Conservation (phyloP, 2,329 filamentous ascomycete species). For the Berkeleyomyces basicola region DNA sequence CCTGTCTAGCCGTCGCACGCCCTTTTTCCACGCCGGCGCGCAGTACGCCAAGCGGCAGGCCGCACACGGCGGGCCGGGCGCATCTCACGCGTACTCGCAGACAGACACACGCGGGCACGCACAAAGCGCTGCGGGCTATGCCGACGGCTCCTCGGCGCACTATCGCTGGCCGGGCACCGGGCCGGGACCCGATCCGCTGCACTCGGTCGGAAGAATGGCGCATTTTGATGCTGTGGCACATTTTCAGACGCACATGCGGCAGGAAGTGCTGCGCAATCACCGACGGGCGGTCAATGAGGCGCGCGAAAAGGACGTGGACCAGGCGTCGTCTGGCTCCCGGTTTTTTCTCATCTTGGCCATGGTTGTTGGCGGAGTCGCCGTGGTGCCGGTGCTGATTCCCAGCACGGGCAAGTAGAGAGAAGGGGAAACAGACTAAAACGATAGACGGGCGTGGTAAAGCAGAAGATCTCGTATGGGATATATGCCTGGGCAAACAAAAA, state of each 20-base stretch:
- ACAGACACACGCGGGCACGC: too few relatives aligned
- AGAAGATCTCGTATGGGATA: not conserved
- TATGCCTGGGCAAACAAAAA: not conserved
- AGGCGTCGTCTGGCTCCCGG: not conserved
- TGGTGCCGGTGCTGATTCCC: constrained; percentile 4
- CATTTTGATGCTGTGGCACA: constrained; percentile 68
- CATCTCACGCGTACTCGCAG: too few relatives aligned
- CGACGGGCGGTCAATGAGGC: constrained; percentile 4
- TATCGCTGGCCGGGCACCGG: constrained; percentile 31
- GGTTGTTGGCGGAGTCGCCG: constrained; percentile 6
- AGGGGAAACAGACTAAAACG: not conserved
- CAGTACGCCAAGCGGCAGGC: constrained; percentile 45
- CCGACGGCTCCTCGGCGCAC: not conserved
- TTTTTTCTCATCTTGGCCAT: constrained; percentile 5
- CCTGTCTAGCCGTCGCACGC: constrained; percentile 55
- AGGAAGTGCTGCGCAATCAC: constrained; percentile 31
- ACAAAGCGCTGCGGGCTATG: not conserved
- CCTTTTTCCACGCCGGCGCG: constrained; percentile 54
- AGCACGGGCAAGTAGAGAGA: not conserved
- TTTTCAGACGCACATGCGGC: constrained; percentile 51
- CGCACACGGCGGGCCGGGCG: constrained; percentile 24
- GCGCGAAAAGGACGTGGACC: not conserved
- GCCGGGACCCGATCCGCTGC: constrained; percentile 35
- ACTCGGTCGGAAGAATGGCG: constrained; percentile 32
- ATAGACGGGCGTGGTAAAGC: not conserved